Conservation (phyloP, 805 yeast genomes). For the Monosporozyma unispora region DNA sequence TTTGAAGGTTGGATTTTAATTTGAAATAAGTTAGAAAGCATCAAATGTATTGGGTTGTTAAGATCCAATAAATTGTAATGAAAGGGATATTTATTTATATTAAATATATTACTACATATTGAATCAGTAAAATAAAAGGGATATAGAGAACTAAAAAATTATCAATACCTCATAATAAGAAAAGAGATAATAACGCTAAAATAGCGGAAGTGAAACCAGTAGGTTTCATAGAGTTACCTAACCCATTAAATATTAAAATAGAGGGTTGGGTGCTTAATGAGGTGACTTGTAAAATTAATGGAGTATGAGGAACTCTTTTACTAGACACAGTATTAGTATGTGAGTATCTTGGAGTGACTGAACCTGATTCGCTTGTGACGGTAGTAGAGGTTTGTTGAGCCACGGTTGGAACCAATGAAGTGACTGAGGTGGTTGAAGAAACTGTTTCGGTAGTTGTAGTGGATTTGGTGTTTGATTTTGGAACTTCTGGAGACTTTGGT, state of each 20-base stretch:
- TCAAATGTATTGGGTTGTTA: background rate
- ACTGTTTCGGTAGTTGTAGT: background rate
- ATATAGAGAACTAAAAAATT: background rate
- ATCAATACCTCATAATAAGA: background rate
- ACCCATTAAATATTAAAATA: background rate
- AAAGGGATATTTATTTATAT: background rate
- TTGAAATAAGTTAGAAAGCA: background rate
- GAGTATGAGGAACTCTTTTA: background rate
- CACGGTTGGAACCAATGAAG: background rate
- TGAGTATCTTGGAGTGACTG: slow-evolving; percentile 1
- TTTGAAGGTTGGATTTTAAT: background rate
- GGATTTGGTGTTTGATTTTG: background rate
- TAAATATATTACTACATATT: background rate
- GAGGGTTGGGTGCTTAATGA: background rate
- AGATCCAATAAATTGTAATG: background rate
- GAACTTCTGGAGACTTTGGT: background rate
- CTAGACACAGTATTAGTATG: background rate
- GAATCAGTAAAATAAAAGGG: background rate
- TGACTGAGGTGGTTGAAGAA: background rate
- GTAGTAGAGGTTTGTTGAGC: background rate
- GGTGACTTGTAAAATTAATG: slow-evolving; percentile 1
- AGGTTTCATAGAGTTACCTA: slow-evolving; percentile 1
- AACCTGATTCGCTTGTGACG: background rate
- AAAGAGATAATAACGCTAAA: background rate
- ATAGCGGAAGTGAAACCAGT: background rate